Conservation (phyloP, 164 flowering plant genomes). For the Annona squamosa region DNA sequence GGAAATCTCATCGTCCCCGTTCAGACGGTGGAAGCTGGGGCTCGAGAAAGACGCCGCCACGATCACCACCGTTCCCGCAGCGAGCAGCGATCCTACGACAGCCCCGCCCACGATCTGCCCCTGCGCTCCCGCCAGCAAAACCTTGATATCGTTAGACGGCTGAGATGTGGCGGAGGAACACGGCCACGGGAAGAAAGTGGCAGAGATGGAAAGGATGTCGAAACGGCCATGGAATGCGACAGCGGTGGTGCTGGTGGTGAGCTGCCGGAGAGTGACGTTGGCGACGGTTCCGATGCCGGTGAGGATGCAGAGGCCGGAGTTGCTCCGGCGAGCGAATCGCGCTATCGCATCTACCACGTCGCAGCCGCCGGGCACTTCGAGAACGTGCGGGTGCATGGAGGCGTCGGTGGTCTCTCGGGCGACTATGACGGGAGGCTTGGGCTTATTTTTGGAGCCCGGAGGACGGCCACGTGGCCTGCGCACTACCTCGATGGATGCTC, state of each 20-base stretch:
- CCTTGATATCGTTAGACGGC: conserved; percentile 24
- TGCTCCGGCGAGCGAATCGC: conserved; percentile 38
- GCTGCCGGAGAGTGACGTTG: conserved; percentile 68
- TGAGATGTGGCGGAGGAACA: conserved; percentile 9
- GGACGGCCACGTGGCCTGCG: conserved; percentile 67
- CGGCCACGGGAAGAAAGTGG: conserved; percentile 41
- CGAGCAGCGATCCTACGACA: conserved; percentile 45
- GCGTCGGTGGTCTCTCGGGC: conserved; percentile 46
- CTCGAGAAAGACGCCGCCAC: conserved; percentile 46
- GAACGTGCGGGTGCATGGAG: conserved; percentile 57
- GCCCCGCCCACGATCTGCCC: conserved; percentile 72
- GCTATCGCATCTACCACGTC: conserved; percentile 48
- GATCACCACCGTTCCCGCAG: conserved; percentile 46
- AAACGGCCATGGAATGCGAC: conserved; percentile 67
- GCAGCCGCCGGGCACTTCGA: conserved; percentile 47
- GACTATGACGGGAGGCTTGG: conserved; percentile 54
- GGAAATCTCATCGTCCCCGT: conserved; percentile 27
- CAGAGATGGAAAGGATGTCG: conserved; percentile 65
- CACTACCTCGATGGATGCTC: conserved; percentile 48
- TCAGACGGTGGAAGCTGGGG: conserved; percentile 46
- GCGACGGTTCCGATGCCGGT: conserved; percentile 57
- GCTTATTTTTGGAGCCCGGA: conserved; percentile 72
- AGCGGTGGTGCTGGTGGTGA: conserved; percentile 40
- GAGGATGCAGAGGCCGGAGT: conserved; percentile 49
- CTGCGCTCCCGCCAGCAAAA: conserved; percentile 62